Percentiles rank a stretch among this genome's conserved stretches.
These are phyloP conservation scores for Castanopsis chinensis DNA, from an alignment of 306 rosid species.

Conservation along the genomic window DNA sequence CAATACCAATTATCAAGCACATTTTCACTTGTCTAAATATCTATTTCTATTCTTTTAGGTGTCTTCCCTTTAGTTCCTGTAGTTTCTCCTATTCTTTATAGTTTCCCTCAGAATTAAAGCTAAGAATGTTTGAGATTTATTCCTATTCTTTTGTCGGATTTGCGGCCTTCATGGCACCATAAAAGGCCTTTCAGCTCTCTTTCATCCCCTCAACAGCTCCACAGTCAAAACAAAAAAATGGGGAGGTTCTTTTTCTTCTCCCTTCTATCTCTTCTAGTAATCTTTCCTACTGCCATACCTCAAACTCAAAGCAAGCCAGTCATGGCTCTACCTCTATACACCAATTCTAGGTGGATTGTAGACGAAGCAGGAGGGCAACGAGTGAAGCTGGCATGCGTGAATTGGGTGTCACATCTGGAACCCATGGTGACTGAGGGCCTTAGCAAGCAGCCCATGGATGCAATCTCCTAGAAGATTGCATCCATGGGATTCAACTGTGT, in stretches of 20 bases:
- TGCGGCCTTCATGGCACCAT: no score
- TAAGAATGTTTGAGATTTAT: no score
- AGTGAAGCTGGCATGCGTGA: conserved; percentile 79
- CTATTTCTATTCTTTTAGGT: no score
- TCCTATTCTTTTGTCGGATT: neutral
- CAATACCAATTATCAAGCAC: no score
- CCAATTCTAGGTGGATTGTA: conserved; percentile 78
- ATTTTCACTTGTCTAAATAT: no score
- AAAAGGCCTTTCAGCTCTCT: neutral
- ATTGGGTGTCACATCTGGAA: conserved; percentile 84
- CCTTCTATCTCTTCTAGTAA: neutral
- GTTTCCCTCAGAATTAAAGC: no score
- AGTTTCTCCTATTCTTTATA: no score
- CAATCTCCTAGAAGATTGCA: conserved; percentile 41
- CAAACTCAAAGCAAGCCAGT: neutral
- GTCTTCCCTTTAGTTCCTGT: no score
- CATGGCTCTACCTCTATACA: conserved; percentile 44
- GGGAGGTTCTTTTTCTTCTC: neutral
- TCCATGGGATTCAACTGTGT: conserved; percentile 89
- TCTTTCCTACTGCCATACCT: neutral
- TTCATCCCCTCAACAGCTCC: neutral
- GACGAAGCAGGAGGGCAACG: conserved; percentile 47
- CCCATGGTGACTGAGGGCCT: conserved; percentile 79
- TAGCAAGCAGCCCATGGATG: conserved; percentile 65
- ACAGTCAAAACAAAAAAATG: no score